A percentile compares a stretch with the other conserved stretches of the same genome.
Conservation (phyloP, 257 asterid genomes). For the Plantago major region DNA sequence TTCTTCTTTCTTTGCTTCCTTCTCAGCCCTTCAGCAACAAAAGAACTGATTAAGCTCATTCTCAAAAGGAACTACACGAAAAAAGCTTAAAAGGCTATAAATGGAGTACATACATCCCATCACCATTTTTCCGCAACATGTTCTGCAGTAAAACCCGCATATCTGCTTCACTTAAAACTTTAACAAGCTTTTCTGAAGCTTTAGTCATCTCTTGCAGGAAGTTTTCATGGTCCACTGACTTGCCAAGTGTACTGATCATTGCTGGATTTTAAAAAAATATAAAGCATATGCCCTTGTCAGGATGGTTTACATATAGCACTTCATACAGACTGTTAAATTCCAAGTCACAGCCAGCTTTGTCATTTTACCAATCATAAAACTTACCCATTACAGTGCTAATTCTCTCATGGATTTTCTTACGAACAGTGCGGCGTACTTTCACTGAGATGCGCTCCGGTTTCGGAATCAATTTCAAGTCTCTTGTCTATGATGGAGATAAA, state of each 20-base stretch:
- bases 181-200: constrained; percentile 68
- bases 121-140: constrained; percentile 42
- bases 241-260: constrained; percentile 54
- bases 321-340: background rate
- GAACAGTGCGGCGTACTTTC: constrained; percentile 59
- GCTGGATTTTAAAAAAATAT: constrained; percentile 44
- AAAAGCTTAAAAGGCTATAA: constrained; percentile 4
- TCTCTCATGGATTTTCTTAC: constrained; percentile 84
- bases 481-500: constrained; percentile 49
- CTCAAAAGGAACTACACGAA: constrained; percentile 16
- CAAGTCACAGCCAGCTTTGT: background rate
- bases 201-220: constrained; percentile 51
- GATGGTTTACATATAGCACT: background rate
- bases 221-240: constrained; percentile 35
- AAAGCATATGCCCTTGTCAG: background rate
- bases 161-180: constrained; percentile 68
- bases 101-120: constrained; percentile 53
- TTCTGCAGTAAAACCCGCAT: constrained; percentile 48
- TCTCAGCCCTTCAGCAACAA: constrained; percentile 64
- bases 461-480: constrained; percentile 74
- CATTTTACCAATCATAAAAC: constrained; percentile 13
- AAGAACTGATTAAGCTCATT: constrained; percentile 15
- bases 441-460: constrained; percentile 41
- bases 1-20: constrained; percentile 55
- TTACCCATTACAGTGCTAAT: constrained; percentile 62